Base-by-base conservation (phyloP, 164 flowering plant species). In the Taxillus chinensis region DNA sequence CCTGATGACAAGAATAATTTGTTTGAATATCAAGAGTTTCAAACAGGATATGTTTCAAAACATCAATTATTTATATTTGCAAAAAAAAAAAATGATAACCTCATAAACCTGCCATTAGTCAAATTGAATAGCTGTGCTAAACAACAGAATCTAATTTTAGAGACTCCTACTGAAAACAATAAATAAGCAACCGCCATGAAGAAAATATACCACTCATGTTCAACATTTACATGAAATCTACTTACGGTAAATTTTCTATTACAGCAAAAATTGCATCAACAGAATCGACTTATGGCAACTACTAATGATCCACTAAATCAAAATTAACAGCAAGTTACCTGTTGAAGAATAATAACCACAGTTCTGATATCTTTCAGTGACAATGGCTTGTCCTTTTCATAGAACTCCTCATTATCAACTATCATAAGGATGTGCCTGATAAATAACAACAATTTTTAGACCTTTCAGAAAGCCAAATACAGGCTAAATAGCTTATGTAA, bases 331-430 rank as follows among this genome's bases (percentile, higher is more conserved):
- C 17, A 41, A 39, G 2, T 60, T 69, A 90, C 98, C 90, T 93
- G 96, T 78, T 76, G 83, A 51, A 95, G 65, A 64, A 95, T 80
- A 64, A 87, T 68, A 73, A 95, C 80, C 65, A 95, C 81, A 72
- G 63, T 64, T 73, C 81, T 86, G 60, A 90, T 80, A 71, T 95
- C 99, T 67, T 78, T 73, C 61, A 89, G 65, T 9, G 90, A 75
- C 16, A 95, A 80, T 64, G 99, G 99, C 75, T 86, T 91, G 74
- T 91, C 92, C 63, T 81, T 83, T 69, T 89, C 97, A 75, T 95
- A 90, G 68, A 90, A 95, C 75, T 95, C 99, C 74, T 95, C 99
- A 74, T 90, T 95, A 62, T 91, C 97, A 52, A 86, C 84, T 67
- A 91, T 78, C 75, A 67, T 83, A 66, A 95, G 97, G 96, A 95